Evolutionary conservation across 306 rosid genomes (phyloP).

Genomic region (Ammopiptanthus mongolicus): DNA sequence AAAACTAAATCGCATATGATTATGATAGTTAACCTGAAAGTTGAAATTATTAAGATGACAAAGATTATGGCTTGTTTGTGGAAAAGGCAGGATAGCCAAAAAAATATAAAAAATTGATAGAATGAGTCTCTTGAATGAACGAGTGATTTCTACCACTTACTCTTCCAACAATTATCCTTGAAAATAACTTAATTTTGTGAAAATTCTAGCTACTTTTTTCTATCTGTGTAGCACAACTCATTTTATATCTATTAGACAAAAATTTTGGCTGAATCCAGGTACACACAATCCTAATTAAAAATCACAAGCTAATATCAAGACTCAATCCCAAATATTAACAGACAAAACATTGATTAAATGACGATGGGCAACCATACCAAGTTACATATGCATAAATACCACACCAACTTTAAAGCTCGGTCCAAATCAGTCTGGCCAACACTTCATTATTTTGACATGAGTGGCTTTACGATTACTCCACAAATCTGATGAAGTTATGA

Average conservation of each 20-base stretch:
- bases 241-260: neutral
- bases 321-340: neutral
- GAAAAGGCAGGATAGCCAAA: too few species aligned
- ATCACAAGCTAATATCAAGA: neutral
- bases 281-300: neutral
- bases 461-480: slow-evolving; percentile 3
- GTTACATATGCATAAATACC: neutral
- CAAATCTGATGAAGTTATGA: neutral
- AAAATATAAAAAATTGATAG: too few species aligned
- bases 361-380: neutral
- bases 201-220: neutral
- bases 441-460: slow-evolving; percentile 6
- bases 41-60: too few species aligned
- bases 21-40: too few species aligned
- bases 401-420: neutral
- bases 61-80: too few species aligned
- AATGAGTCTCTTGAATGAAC: too few species aligned
- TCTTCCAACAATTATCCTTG: too few species aligned
- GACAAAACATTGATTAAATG: neutral
- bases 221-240: too few species aligned
- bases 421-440: neutral
- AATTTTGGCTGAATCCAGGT: neutral
- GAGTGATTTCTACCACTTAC: too few species aligned
- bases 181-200: too few species aligned
- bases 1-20: too few species aligned